These are phyloP conservation scores for Aspergillus pseudotamarii DNA, from an alignment of 2,329 filamentous ascomycete species.

Conservation along the genomic window DNA sequence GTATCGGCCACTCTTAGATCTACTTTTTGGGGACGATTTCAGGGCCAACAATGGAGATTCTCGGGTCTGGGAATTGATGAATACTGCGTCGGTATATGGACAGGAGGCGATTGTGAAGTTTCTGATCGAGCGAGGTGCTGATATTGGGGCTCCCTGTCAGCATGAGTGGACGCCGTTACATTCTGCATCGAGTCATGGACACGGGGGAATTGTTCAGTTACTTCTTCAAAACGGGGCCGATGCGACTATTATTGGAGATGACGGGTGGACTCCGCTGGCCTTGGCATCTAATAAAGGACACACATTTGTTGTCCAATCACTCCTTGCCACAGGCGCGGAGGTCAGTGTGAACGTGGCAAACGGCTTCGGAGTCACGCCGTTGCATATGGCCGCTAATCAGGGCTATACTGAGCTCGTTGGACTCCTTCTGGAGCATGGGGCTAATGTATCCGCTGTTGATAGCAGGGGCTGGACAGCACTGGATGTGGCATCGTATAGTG, in stretches of 20 bases:
- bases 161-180: background rate
- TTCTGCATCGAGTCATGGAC: background rate
- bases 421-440: background rate
- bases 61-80: background rate
- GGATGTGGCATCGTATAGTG: background rate
- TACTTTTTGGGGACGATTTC: background rate
- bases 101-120: background rate
- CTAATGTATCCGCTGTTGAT: background rate
- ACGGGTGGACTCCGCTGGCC: background rate
- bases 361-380: background rate
- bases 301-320: background rate
- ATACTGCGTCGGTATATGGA: background rate
- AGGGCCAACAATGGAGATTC: background rate
- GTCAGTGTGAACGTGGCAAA: background rate
- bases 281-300: background rate
- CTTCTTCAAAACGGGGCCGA: background rate
- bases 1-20: background rate
- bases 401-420: background rate
- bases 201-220: background rate
- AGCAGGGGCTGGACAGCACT: background rate
- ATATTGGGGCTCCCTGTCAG: background rate
- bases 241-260: background rate
- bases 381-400: background rate
- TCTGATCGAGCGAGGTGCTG: background rate
- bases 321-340: background rate